phyloP scores from a whole-genome alignment of 2,329 filamentous ascomycete species.

The Thelonectria discophora region DNA sequence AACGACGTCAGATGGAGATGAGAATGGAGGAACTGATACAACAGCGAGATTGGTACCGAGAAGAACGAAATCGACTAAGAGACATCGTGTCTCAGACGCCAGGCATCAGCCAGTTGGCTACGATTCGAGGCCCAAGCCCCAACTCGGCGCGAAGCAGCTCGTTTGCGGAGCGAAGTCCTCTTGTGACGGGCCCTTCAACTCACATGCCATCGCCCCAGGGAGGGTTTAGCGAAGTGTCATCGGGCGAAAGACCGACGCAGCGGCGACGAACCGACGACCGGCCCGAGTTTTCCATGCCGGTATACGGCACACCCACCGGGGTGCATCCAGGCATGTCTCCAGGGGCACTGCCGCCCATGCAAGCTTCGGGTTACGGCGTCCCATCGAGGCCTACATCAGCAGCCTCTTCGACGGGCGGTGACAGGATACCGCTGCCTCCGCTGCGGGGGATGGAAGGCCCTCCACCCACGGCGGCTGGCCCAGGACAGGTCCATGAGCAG shows the following conservation, averaged over 20 bases:
- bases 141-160: slow-evolving; percentile 48
- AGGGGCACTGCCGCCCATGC: slow-evolving; percentile 53
- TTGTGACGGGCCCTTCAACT: slow-evolving; percentile 40
- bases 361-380: slow-evolving; percentile 49
- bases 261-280: slow-evolving; percentile 59
- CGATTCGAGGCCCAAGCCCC: slow-evolving; percentile 62
- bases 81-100: slow-evolving; percentile 71
- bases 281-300: slow-evolving; percentile 52
- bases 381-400: slow-evolving; percentile 51
- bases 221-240: slow-evolving; percentile 54
- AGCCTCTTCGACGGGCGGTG: slow-evolving; percentile 49
- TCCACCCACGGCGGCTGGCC: slow-evolving; percentile 38
- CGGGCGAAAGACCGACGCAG: slow-evolving; percentile 56
- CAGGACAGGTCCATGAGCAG: slow-evolving; percentile 45
- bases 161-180: slow-evolving; percentile 51
- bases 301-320: slow-evolving; percentile 49
- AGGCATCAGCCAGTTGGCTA: slow-evolving; percentile 61
- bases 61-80: slow-evolving; percentile 75
- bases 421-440: slow-evolving; percentile 61
- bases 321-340: slow-evolving; percentile 45
- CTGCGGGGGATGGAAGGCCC: slow-evolving; percentile 56
- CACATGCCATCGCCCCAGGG: slow-evolving; percentile 43
- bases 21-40: slow-evolving; percentile 63
- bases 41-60: slow-evolving; percentile 77
- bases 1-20: slow-evolving; percentile 70